Base-by-base conservation (phyloP, 2,329 filamentous ascomycete genomes). In the Scedosporium aurantiacum region DNA sequence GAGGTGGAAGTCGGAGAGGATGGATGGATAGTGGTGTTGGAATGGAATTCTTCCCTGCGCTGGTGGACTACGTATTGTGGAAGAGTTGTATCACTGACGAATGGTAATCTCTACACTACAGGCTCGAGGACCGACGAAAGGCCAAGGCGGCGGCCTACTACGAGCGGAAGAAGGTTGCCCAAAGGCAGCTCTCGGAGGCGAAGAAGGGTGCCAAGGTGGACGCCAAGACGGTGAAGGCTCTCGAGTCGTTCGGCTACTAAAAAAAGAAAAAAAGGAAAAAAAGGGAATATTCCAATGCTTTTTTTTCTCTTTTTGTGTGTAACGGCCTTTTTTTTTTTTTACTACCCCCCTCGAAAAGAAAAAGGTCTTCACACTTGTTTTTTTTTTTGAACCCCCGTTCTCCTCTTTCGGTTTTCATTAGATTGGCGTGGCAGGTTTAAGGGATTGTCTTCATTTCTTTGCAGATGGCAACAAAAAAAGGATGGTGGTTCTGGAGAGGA, bases 121-220 rank as follows among this genome's bases (percentile, higher is more conserved):
- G 94, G 81, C 87, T 99, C 75, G 94, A 99, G 86, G 94, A 99
- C 87, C 87, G 93, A 81, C 90, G 94, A 85, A 99, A 99, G 86
- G 93, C 95, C 79, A 99, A 97, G 91, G 89, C 91, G 75, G 86
- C 89, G 71, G 94, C 94, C 78, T 99, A 97, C 89, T 97, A 97
- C 87, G 92, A 96, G 86, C 91, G 92, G 86, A 99, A 97, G 94
- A 96, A 95, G 91, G 86, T 91, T 70, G 89, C 89, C 71, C 85
- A 88, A 77, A 90, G 89, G 85, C 90, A 95, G 83, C 82, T 97
- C 72, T 83, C 87, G 71, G 90, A 96, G 76, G 92, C 93, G 72
- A 89, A 96, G 88, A 93, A 93, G 88, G 89, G 82, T 78, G 90
- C 91, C 70, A 87, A 85, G 76, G 86, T 93, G 78, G 88, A 93